phyloP scores from a whole-genome alignment of 805 yeast species.

The Metahyphopichia silvanorum region DNA sequence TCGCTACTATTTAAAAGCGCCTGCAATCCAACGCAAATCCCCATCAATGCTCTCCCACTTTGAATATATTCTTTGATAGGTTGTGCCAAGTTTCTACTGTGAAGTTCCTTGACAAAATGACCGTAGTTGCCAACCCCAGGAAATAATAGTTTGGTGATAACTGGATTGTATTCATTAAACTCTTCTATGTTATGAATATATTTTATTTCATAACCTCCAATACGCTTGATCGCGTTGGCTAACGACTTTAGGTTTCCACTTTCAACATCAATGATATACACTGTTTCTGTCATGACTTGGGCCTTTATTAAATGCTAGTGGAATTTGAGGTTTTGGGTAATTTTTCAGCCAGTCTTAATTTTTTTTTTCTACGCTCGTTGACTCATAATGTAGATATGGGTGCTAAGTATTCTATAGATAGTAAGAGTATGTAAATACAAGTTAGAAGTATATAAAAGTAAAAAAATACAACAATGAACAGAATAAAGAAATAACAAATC shows the following conservation, averaged over 20 bases:
- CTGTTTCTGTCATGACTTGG: slow-evolving; percentile 21
- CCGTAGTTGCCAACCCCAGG: slow-evolving; percentile 99
- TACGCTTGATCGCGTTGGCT: slow-evolving; percentile 74
- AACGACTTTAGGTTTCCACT: slow-evolving; percentile 92
- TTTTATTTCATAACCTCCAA: slow-evolving; percentile 64
- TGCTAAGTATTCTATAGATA: neutral
- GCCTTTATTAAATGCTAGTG: neutral
- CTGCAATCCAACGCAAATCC: slow-evolving; percentile 96
- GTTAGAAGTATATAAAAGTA: neutral
- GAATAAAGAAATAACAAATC: neutral
- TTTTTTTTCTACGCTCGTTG: slow-evolving; percentile 1
- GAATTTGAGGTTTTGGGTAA: neutral
- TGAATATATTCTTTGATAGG: slow-evolving; percentile 67
- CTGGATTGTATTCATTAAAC: slow-evolving; percentile 35
- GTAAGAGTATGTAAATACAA: neutral
- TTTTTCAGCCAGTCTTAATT: slow-evolving; percentile 2
- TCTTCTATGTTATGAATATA: slow-evolving; percentile 60
- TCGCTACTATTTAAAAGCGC: slow-evolving; percentile 72
- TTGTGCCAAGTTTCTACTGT: slow-evolving; percentile 55
- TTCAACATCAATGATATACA: slow-evolving; percentile 87
- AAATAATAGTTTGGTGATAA: slow-evolving; percentile 61
- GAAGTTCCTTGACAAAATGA: slow-evolving; percentile 77
- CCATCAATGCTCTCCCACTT: slow-evolving; percentile 88
- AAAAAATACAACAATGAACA: neutral
- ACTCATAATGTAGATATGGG: neutral